Base-by-base conservation (phyloP, 2,329 filamentous ascomycete species). In the Calonectria multiphialidica region DNA sequence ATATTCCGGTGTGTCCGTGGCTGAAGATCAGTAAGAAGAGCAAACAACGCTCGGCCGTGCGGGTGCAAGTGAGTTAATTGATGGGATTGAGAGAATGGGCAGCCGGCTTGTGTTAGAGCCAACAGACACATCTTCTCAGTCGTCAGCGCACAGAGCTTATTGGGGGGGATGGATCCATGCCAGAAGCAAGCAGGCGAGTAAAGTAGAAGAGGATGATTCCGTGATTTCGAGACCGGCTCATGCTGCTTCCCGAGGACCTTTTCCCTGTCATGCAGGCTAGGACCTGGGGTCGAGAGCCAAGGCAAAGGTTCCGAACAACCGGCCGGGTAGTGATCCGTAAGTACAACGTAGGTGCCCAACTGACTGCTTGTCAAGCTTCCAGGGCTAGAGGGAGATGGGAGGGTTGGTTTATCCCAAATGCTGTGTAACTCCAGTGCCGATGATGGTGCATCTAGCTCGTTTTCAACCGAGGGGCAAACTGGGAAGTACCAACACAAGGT, bases 1-100 rank as follows among this genome's bases (percentile, higher is more conserved):
- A 33, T 40, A 40, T 74, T 33, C 74, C 53, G 68, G 72, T 33
- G 50, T 59, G 37, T 65, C 66, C 53, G 63, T 28, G 63, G 33
- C 18, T 42, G 25, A 21, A 37, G 10, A 16, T 37, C 53, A 57
- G 53, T 37, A 37, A 23, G 18, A 55, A 37, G 18, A 35, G n/a
- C 50, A 55, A 55, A 37, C 50, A 55, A 21, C 30, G 35, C 3
- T 35, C 21, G 30, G n/a, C 53, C 28, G 33, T 57, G 53, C 53
- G 30, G 10, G 33, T 57, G 33, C 53, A 15, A 18, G 28, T 16
- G 30, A 21, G 53, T 37, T 15, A 23, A 30, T 30, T 8, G 8
- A 57, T 16, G 35, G 15, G 35, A 7, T 57, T 10, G n/a, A 57
- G 23, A 37, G 25, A 50, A 30, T 50, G 53, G 53, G 23, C 53